Base-by-base conservation (phyloP, 2,329 filamentous ascomycete species). In the Sporothrix phasma region DNA sequence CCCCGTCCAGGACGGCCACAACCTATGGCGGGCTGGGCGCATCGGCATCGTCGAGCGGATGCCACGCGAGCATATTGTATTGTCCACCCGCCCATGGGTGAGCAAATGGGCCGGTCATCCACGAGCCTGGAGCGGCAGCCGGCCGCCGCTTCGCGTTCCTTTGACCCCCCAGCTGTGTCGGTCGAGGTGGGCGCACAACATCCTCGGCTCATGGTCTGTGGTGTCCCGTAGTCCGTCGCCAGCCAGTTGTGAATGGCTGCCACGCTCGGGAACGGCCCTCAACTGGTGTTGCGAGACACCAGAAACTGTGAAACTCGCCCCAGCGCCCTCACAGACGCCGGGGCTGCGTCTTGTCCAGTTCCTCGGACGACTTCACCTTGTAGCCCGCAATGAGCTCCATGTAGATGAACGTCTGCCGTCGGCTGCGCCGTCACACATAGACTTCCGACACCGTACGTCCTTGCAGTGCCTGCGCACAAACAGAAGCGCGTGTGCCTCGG, bases 1-100 rank as follows among this genome's bases (percentile, higher is more conserved):
- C 66, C 73, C 73, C 76, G 67, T 75, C 72, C 65, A 76, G 54
- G 43, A 75, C 70, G 2, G 69, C 68, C 34, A 70, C 22, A 49
- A 74, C 65, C 0, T 7, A 22, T 1, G 6, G 34, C 3, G 10
- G 2, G 2, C 8, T 13, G 2, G 34, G 34, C n/a, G n/a, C n/a
- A n/a, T n/a, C n/a, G n/a, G n/a, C n/a, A n/a, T n/a, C n/a, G n/a
- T n/a, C n/a, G n/a, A n/a, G n/a, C n/a, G n/a, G n/a, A n/a, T n/a
- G n/a, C n/a, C n/a, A n/a, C n/a, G n/a, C n/a, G n/a, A n/a, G n/a
- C n/a, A n/a, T n/a, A n/a, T n/a, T n/a, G n/a, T n/a, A n/a, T n/a
- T n/a, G n/a, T n/a, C n/a, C n/a, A n/a, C n/a, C n/a, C n/a, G 26
- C 7, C 60, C 53, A 29, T 65, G 61, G 4, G 64, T 60, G 0